phyloP scores from a whole-genome alignment of 2,329 filamentous ascomycete genomes.

The Penicillium corylophilum region DNA sequence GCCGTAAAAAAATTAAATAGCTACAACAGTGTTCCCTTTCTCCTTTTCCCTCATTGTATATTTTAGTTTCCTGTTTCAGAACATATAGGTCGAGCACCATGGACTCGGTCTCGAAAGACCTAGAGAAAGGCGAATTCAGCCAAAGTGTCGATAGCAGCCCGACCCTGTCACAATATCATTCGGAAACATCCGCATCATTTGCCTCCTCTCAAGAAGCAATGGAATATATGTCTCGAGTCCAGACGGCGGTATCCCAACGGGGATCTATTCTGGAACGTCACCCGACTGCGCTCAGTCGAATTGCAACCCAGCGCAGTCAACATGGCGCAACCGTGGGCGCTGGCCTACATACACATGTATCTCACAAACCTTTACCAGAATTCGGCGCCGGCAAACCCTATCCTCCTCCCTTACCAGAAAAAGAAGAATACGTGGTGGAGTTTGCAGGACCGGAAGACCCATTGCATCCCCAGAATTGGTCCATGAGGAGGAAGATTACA shows the following conservation, averaged over 20 bases:
- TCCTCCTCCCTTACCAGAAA: conserved; percentile 55
- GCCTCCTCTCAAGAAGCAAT: conserved; percentile 18
- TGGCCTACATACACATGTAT: conserved; percentile 25
- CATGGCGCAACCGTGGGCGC: conserved; percentile 45
- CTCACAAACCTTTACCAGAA: conserved; percentile 37
- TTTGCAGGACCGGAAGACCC: conserved; percentile 84
- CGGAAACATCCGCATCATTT: conserved; percentile 22
- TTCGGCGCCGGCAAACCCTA: conserved; percentile 58
- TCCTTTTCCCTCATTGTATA: background rate
- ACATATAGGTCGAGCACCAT: conserved; percentile 22
- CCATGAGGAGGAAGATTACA: conserved; percentile 67
- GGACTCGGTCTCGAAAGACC: conserved; percentile 37
- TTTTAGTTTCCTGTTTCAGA: background rate
- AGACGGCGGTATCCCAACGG: conserved; percentile 31
- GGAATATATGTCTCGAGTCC: conserved; percentile 31
- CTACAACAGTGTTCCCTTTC: background rate
- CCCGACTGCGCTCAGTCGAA: conserved; percentile 41
- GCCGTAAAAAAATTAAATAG: conserved; percentile 1
- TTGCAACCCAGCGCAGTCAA: conserved; percentile 42
- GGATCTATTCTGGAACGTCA: conserved; percentile 35
- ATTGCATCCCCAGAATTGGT: conserved; percentile 85
- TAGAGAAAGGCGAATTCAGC: conserved; percentile 37
- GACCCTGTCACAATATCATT: conserved; percentile 22
- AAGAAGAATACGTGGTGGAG: conserved; percentile 63
- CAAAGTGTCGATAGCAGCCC: conserved; percentile 14